phyloP scores from a whole-genome alignment of 1,284 basidiomycete genomes.

The Boletellus deceptivus region DNA sequence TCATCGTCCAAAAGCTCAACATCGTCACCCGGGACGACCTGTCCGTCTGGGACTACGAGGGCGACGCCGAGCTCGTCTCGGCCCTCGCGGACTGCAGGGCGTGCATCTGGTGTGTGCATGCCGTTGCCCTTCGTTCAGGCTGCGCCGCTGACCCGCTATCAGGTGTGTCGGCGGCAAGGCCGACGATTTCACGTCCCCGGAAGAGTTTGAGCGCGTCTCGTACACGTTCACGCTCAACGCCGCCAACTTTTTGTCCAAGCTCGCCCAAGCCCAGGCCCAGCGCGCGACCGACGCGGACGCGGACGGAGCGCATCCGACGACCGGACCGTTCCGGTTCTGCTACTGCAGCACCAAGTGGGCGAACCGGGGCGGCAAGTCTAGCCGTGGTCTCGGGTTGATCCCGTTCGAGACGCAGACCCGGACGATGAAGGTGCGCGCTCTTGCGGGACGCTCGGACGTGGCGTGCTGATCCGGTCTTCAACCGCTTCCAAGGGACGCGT shows the following conservation, averaged over 20 bases:
- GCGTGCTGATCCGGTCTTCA: not conserved
- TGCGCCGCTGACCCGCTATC: slow-evolving; percentile 1
- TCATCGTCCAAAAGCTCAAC: slow-evolving; percentile 22
- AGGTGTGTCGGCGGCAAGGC: slow-evolving; percentile 29
- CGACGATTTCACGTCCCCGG: slow-evolving; percentile 18
- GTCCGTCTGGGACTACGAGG: slow-evolving; percentile 27
- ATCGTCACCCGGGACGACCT: slow-evolving; percentile 28
- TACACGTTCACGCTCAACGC: slow-evolving; percentile 28
- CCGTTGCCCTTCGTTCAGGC: no score
- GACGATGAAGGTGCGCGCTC: slow-evolving; percentile 29
- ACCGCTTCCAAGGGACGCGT: slow-evolving; percentile 22
- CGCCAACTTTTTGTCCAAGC: slow-evolving; percentile 20
- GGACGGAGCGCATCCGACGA: not conserved
- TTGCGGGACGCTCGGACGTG: no score
- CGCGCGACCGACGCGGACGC: not conserved
- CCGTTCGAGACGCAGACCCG: slow-evolving; percentile 18
- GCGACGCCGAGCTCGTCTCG: slow-evolving; percentile 21
- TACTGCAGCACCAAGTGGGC: slow-evolving; percentile 29
- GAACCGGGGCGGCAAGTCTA: slow-evolving; percentile 15
- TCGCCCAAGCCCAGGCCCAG: slow-evolving; percentile 10
- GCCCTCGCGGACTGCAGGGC: slow-evolving; percentile 23
- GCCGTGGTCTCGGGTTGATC: slow-evolving; percentile 7
- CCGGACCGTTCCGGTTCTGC: slow-evolving; percentile 24
- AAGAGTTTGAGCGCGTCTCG: slow-evolving; percentile 28
- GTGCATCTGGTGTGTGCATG: slow-evolving; percentile 24